Evolutionary conservation across 345 rosid genomes (phyloP).

Genomic region (Linum tenue): DNA sequence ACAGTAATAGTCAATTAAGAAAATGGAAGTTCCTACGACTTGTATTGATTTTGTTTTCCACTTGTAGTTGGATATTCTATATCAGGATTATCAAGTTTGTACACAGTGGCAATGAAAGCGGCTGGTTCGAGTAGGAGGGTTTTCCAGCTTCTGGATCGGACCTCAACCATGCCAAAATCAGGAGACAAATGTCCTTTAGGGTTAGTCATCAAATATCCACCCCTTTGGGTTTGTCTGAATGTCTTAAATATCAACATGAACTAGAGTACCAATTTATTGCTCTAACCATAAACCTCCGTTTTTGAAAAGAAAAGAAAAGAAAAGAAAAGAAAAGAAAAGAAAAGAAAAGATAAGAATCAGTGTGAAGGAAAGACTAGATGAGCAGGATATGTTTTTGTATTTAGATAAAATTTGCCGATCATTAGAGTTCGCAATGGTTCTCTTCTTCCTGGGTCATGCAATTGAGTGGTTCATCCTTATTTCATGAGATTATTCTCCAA

Average conservation of each 20-base stretch:
- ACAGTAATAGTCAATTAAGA: not conserved
- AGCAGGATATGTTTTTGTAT: too few species aligned
- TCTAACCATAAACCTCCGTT: too few species aligned
- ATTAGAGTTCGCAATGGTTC: too few species aligned
- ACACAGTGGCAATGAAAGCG: constrained; percentile 92
- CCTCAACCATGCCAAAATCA: constrained; percentile 65
- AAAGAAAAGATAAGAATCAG: too few species aligned
- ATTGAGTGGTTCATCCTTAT: too few species aligned
- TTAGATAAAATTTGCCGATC: too few species aligned
- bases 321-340: too few species aligned
- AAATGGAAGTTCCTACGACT: not conserved
- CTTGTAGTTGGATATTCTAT: constrained; percentile 81
- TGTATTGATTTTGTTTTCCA: constrained; percentile 4
- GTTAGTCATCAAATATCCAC: constrained; percentile 28
- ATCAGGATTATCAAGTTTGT: constrained; percentile 72
- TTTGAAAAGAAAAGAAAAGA: too few species aligned
- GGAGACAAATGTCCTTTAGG: constrained; percentile 72
- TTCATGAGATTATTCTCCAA: too few species aligned
- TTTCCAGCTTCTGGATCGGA: constrained; percentile 84
- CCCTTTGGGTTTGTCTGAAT: not conserved
- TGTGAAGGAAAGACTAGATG: too few species aligned
- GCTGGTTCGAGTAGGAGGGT: constrained; percentile 94
- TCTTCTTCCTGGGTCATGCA: too few species aligned
- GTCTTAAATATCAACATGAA: not conserved
- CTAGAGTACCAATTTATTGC: too few species aligned